Percentiles rank a stretch among this genome's conserved stretches.
These are phyloP conservation scores for Neltuma alba DNA, from an alignment of 306 rosid genomes.

Conservation along the genomic window DNA sequence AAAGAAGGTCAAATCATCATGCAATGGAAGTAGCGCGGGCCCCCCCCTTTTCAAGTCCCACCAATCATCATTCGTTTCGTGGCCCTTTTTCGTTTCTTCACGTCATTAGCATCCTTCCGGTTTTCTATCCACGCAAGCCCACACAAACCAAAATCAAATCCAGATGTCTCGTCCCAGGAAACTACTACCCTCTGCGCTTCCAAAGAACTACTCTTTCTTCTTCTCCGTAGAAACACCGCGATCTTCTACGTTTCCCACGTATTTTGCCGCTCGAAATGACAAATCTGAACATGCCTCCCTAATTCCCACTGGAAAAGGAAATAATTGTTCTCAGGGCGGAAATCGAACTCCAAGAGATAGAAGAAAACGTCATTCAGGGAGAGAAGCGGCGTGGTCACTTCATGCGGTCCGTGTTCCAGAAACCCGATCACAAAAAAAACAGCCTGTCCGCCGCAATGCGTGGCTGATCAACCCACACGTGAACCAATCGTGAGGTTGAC, in stretches of 20 bases:
- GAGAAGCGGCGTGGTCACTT: no score
- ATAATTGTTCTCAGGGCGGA: no score
- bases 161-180: background rate
- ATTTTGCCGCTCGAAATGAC: no score
- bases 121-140: conserved; percentile 13
- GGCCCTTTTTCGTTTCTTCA: conserved; percentile 25
- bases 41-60: background rate
- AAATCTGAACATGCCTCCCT: no score
- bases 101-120: conserved; percentile 16
- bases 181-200: no score
- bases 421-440: background rate
- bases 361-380: no score
- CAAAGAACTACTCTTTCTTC: no score
- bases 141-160: background rate
- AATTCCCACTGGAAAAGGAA: no score
- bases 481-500: conserved; percentile 43
- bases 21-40: background rate
- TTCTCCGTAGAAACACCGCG: no score
- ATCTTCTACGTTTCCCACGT: no score
- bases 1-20: background rate
- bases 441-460: conserved; percentile 25
- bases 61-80: background rate
- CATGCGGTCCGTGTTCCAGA: no score
- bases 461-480: conserved; percentile 67
- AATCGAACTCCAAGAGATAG: no score